phyloP scores from a whole-genome alignment of 2,329 filamentous ascomycete genomes.

The Alternaria hordeiaustralica region DNA sequence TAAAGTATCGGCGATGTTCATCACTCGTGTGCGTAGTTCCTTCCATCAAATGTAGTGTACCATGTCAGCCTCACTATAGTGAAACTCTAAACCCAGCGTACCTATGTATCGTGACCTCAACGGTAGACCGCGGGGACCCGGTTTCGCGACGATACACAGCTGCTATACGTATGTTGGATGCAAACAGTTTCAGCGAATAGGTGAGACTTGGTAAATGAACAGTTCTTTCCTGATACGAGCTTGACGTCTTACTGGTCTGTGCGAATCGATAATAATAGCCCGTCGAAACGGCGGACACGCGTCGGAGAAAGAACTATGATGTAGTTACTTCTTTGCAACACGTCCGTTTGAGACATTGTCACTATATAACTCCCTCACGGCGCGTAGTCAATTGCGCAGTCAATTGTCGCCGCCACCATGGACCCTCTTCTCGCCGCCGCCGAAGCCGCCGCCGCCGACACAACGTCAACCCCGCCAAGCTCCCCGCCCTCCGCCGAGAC shows the following conservation, averaged over 20 bases:
- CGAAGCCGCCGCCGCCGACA: slow-evolving; percentile 11
- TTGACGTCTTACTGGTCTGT: slow-evolving; percentile 6
- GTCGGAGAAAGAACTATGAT: background rate
- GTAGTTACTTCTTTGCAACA: background rate
- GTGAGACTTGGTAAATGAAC: background rate
- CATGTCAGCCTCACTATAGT: background rate
- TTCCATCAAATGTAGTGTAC: background rate
- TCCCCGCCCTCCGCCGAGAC: slow-evolving; percentile 16
- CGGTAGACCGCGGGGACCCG: slow-evolving; percentile 4
- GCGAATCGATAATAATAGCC: background rate
- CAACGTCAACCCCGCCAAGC: slow-evolving; percentile 10
- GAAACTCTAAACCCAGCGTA: background rate
- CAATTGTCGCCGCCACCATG: slow-evolving; percentile 16
- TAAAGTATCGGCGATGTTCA: background rate
- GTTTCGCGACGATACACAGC: background rate
- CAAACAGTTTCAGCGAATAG: background rate
- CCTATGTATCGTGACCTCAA: background rate
- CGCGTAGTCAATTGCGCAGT: background rate
- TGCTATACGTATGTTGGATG: background rate
- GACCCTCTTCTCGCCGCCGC: slow-evolving; percentile 33
- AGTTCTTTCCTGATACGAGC: background rate
- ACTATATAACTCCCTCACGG: background rate
- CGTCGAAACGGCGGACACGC: background rate
- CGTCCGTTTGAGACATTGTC: background rate
- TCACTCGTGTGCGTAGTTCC: background rate